Evolutionary conservation across 305 asterid species (phyloP), one percentile per base, ranked within the genome.

Genomic region (Solanum hybrid): DNA sequence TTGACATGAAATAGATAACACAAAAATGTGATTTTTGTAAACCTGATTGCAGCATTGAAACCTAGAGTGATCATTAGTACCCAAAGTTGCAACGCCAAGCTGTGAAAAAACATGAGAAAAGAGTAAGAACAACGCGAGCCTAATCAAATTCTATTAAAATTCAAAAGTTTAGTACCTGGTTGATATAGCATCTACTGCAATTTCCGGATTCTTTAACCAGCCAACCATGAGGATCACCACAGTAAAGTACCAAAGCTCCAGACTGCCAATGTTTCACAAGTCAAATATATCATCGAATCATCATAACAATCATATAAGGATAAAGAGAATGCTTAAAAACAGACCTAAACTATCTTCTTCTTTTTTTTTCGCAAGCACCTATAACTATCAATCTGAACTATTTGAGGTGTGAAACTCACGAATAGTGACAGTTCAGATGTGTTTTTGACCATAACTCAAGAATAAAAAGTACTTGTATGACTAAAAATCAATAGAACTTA

Each of bases 1-100:
- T 42, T 31, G 29, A 86, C 4, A 5, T 28, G 7, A 16, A 26
- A 86, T 86, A 64, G 24, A 42, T 9, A 28, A 28, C 82, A 26
- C 16, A 61, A 2, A 34, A n/a, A 14, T 42, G 37, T 11, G 33
- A 29, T 10, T 28, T 33, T 33, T 13, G 8, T 26, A 29, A 11
- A 96, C 99, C 98, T 97, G 88, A 97, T 92, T 89, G 98, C 98
- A 29, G 98, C 98, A 91, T 95, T 96, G 96, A 97, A 95, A 36
- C 99, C 99, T 6, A 97, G 90, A 29, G 96, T 89, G 92, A 96
- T 88, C 98, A 96, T 96, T 91, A 96, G 83, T 3, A 94, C 89
- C 99, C 99, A 96, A 51, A 95, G 91, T 90, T 95, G 94, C 74
- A 96, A 73, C 88, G 96, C 95, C 98, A 95, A 95, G 86, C 99